Base-by-base conservation (phyloP, 1,284 basidiomycete genomes). In the Apiotrichum veenhuisii region DNA sequence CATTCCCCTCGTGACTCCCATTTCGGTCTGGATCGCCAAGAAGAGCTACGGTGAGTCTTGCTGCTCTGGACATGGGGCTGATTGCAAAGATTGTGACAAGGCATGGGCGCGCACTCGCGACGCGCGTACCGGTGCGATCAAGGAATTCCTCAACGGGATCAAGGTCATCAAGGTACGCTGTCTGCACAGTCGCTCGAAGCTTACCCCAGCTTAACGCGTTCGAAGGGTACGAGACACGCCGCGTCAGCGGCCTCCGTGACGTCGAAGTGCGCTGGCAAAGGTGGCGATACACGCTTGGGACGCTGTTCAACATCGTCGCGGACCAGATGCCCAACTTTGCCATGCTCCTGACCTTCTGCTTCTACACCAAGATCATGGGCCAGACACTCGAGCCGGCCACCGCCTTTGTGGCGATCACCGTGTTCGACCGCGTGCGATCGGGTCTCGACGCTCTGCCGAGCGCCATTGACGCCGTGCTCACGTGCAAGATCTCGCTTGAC, bases 211-310 rank as follows among this genome's bases (percentile, higher is more conserved):
- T 77, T 27, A 77, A 77, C 51, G 74, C 70, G 0, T 74, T 74
- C 48, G 76, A 77, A 52, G 65, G 64, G 1, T 67, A 73, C 54
- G 71, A 71, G 46, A 57, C 61, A 1, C 48, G 58, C 0, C 55
- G 64, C 18, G 69, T 77, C 38, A 57, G 63, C 14, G 33, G 22
- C 0, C 55, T 76, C 5, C 66, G 76, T 10, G 63, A 64, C 11
- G 52, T 62, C 23, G 76, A 77, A 56, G 67, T 74, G 10, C 70
- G 67, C n/a, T 73, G 74, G 64, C 76, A 77, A 59, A 58, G 77
- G 30, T 72, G 68, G 69, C 58, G 76, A 33, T 78, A 67, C 52
- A 68, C 67, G n/a, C 64, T 77, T 0, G 77, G 77, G 2, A 77
- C 77, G 1, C 40, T 63, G 4, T 77, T 72, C 67, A 78, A 78